These are phyloP conservation scores for Lyophyllum decastes DNA, from an alignment of 768 basidiomycete species.

Conservation along the genomic window DNA sequence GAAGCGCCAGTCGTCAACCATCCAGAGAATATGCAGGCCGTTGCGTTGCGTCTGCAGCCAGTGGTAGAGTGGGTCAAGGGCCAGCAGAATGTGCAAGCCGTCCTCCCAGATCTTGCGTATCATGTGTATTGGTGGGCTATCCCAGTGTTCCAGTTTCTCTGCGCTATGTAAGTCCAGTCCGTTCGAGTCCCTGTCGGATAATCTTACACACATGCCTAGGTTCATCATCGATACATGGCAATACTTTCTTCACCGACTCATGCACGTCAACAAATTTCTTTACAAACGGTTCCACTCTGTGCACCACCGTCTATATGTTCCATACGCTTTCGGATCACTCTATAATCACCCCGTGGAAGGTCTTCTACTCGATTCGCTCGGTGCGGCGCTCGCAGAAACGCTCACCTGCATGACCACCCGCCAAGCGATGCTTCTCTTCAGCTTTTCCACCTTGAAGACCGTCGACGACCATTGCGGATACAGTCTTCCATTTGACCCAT, in stretches of 20 bases:
- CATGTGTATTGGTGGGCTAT: conserved; percentile 93
- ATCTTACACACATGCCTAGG: conserved; percentile 40
- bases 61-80: conserved; percentile 42
- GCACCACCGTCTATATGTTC: conserved; percentile 95
- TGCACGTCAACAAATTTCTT: conserved; percentile 89
- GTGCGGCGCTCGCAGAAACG: conserved; percentile 76
- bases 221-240: conserved; percentile 98
- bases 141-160: conserved; percentile 68
- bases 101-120: conserved; percentile 46
- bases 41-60: conserved; percentile 41
- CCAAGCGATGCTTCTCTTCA: conserved; percentile 84
- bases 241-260: conserved; percentile 90
- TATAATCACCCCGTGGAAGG: conserved; percentile 99
- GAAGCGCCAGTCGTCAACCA: conserved; percentile 36
- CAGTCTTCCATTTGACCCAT: conserved; percentile 84
- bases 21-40: conserved; percentile 41
- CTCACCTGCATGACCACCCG: conserved; percentile 70
- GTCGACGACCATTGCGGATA: conserved; percentile 97
- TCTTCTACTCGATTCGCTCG: conserved; percentile 83
- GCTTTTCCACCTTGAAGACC: conserved; percentile 84
- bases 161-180: conserved; percentile 75
- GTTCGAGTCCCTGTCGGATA: background rate
- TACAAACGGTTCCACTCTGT: conserved; percentile 92
- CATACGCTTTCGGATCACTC: conserved; percentile 94
- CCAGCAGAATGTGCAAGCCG: conserved; percentile 37